These are phyloP conservation scores for Mycena rebaudengoi DNA, from an alignment of 768 basidiomycete genomes.

Conservation along the genomic window DNA sequence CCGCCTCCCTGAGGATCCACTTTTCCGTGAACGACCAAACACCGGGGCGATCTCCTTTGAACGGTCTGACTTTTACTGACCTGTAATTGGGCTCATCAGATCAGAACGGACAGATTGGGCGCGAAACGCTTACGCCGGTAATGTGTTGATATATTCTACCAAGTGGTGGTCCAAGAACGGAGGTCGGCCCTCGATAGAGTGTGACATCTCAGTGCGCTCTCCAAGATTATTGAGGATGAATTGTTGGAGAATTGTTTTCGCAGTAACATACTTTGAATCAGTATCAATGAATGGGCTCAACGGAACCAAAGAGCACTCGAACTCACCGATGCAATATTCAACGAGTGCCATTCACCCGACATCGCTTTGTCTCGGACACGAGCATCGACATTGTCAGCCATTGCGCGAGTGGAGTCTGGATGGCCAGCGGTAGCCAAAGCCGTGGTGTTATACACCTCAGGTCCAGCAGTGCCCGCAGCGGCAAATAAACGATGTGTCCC, in stretches of 20 bases:
- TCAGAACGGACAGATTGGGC: background rate
- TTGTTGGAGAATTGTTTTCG: constrained; percentile 7
- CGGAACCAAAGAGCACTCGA: too few relatives aligned
- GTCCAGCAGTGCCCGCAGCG: background rate
- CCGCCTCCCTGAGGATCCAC: constrained; percentile 21
- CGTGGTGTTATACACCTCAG: background rate
- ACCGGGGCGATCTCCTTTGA: background rate
- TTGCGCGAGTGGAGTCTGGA: too few relatives aligned
- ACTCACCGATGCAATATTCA: constrained; percentile 3
- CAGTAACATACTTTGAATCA: background rate
- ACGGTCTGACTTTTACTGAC: background rate
- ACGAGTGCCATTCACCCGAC: constrained; percentile 3
- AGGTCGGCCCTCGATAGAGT: constrained; percentile 16
- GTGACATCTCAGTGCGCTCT: constrained; percentile 17
- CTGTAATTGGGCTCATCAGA: background rate
- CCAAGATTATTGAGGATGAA: constrained; percentile 12
- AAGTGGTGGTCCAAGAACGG: constrained; percentile 20
- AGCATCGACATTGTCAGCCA: too few relatives aligned
- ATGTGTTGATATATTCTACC: constrained; percentile 20
- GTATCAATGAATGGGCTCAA: background rate
- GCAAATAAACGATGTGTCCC: background rate
- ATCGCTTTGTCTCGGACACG: constrained; percentile 7
- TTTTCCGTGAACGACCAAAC: constrained; percentile 7
- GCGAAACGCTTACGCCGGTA: constrained; percentile 19
- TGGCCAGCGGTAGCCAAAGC: too few relatives aligned